phyloP scores from a whole-genome alignment of 2,329 filamentous ascomycete species.

The Diaporthe sp. region DNA sequence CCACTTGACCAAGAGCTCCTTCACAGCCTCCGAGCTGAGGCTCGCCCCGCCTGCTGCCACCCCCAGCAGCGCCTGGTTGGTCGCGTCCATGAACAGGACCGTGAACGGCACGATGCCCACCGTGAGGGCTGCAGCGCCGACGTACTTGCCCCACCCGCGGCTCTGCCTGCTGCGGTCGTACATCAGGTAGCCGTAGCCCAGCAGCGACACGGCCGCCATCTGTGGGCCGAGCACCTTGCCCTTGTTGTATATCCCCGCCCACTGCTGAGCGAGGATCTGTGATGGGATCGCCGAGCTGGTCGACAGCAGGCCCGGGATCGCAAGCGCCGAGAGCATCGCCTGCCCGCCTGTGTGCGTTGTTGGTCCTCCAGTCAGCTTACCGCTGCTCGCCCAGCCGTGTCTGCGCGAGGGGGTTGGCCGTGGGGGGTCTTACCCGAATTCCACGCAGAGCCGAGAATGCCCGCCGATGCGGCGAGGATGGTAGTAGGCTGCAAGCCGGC shows the following conservation, averaged over 20 bases:
- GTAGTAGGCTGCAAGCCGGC: conserved; percentile 34
- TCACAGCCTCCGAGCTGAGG: conserved; percentile 44
- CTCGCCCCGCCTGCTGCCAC: conserved; percentile 41
- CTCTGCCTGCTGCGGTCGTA: conserved; percentile 46
- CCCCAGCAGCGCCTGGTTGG: conserved; percentile 49
- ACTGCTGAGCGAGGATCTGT: conserved; percentile 49
- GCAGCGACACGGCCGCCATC: conserved; percentile 48
- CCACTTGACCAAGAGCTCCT: conserved; percentile 46
- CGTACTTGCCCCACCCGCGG: conserved; percentile 51
- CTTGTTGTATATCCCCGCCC: conserved; percentile 53
- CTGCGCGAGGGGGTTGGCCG: conserved; percentile 29
- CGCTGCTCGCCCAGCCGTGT: not conserved
- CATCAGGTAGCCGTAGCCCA: conserved; percentile 52
- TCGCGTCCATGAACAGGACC: conserved; percentile 51
- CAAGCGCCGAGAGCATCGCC: conserved; percentile 51
- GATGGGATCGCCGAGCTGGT: conserved; percentile 44
- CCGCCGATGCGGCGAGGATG: conserved; percentile 52
- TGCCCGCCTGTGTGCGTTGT: conserved; percentile 49
- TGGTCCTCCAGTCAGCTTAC: not conserved
- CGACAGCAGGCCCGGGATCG: conserved; percentile 48
- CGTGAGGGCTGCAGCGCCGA: conserved; percentile 49
- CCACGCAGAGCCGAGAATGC: conserved; percentile 54
- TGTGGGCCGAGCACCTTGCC: conserved; percentile 54
- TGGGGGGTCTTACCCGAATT: conserved; percentile 47
- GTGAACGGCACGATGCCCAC: conserved; percentile 57